Conservation (phyloP, 495 filamentous ascomycete genomes). For the Thozetella sp. region DNA sequence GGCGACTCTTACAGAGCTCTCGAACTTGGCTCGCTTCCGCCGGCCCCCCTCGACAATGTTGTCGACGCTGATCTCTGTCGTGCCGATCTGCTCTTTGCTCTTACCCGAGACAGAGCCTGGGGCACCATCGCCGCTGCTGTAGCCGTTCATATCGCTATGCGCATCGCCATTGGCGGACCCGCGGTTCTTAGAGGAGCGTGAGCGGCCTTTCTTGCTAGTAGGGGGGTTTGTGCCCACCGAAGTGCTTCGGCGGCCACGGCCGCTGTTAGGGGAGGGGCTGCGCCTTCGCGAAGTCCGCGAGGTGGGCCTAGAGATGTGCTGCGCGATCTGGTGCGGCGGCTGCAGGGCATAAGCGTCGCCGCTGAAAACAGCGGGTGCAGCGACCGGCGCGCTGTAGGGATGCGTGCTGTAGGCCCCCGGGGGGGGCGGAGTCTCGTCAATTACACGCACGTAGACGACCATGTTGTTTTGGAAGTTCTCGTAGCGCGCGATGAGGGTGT, state of each 20-base stretch:
- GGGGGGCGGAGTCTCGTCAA: conserved; percentile 64
- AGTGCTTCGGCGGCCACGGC: conserved; percentile 74
- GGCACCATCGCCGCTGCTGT: conserved; percentile 81
- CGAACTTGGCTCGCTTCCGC: conserved; percentile 95
- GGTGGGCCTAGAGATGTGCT: conserved; percentile 64
- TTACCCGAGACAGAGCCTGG: conserved; percentile 74
- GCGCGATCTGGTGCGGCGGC: conserved; percentile 50
- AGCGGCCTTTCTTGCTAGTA: conserved; percentile 61
- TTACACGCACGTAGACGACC: conserved; percentile 86
- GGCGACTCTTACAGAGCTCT: conserved; percentile 78
- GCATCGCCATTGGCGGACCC: conserved; percentile 64
- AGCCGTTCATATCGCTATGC: conserved; percentile 68
- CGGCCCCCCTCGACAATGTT: conserved; percentile 97
- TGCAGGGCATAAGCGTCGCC: conserved; percentile 41
- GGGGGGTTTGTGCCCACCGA: conserved; percentile 60
- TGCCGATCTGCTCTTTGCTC: conserved; percentile 80
- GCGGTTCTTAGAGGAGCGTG: conserved; percentile 70
- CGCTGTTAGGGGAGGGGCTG: conserved; percentile 79
- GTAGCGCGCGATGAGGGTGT: conserved; percentile 89
- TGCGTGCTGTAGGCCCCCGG: conserved; percentile 29
- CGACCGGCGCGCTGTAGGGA: conserved; percentile 30
- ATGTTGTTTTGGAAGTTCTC: conserved; percentile 91
- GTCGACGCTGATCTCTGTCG: conserved; percentile 93
- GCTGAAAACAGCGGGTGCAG: conserved; percentile 21
- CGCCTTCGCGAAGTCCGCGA: conserved; percentile 72